Percentiles rank a stretch among this genome's conserved stretches.
Conservation (phyloP, 192 early-diverging fungal species). For the Gryganskiella cystojenkinii region DNA sequence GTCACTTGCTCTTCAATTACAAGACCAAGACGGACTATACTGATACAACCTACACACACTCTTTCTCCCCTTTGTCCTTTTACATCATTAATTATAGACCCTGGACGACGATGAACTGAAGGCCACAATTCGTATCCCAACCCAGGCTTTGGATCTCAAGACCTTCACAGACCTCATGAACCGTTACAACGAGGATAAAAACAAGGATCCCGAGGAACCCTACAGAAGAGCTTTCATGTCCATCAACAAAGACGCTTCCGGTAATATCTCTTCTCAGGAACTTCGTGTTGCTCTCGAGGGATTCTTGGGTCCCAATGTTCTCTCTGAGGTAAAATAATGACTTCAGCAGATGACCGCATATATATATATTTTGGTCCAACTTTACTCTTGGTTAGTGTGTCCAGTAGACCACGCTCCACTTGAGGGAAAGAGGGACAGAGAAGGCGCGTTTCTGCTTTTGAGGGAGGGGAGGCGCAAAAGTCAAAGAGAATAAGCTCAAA, state of each 20-base stretch:
- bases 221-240: conserved; percentile 74
- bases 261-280: conserved; percentile 73
- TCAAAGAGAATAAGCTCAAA: no score
- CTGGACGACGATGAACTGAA: conserved; percentile 39
- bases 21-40: no score
- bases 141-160: conserved; percentile 17
- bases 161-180: conserved; percentile 29
- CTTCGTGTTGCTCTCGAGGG: conserved; percentile 64
- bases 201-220: conserved; percentile 68
- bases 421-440: no score
- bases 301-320: conserved; percentile 24
- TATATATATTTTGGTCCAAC: no score
- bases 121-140: conserved; percentile 35
- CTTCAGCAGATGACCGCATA: no score
- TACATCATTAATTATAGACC: conserved; percentile 5
- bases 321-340: conserved; percentile 27
- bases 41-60: background rate
- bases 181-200: conserved; percentile 26
- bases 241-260: conserved; percentile 76
- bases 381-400: no score
- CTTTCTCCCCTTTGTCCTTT: background rate
- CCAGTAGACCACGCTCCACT: no score
- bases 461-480: no score
- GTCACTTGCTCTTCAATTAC: no score
- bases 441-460: no score